phyloP scores from a whole-genome alignment of 768 basidiomycete species.

The Suillus paluster region DNA sequence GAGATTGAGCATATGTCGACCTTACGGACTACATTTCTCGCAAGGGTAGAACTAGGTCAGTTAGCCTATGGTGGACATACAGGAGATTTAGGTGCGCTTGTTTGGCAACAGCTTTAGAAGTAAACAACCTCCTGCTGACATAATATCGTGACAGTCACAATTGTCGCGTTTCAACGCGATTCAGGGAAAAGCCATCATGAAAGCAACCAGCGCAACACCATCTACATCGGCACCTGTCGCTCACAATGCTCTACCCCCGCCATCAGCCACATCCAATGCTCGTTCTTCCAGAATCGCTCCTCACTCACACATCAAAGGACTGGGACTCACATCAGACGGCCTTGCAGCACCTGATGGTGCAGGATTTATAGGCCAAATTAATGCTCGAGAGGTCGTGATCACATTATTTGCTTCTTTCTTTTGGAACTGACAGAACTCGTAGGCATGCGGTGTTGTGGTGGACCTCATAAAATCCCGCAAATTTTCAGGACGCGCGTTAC shows the following conservation, averaged over 20 bases:
- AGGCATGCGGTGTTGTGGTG: constrained; percentile 93
- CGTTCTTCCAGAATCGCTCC: constrained; percentile 84
- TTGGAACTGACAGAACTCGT: not conserved
- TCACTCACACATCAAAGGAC: constrained; percentile 96
- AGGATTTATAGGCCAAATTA: constrained; percentile 90
- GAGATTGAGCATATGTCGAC: too few relatives aligned
- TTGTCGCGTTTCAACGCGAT: constrained; percentile 2
- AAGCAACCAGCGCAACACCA: constrained; percentile 46
- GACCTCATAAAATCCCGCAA: constrained; percentile 90
- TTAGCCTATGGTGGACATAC: too few relatives aligned
- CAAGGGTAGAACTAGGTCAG: too few relatives aligned
- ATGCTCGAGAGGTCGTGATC: constrained; percentile 80
- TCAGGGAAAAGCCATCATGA: constrained; percentile 29
- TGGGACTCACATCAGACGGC: constrained; percentile 87
- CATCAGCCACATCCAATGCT: constrained; percentile 60
- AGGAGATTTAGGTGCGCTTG: too few relatives aligned
- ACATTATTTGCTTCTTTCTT: too few relatives aligned
- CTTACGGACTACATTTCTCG: too few relatives aligned
- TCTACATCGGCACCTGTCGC: constrained; percentile 60
- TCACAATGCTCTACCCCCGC: constrained; percentile 76
- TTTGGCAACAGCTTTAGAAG: constrained; percentile 13
- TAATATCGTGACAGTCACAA: constrained; percentile 11
- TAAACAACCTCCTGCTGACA: constrained; percentile 16
- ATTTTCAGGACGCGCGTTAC: constrained; percentile 90
- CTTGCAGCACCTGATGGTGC: constrained; percentile 70